phyloP scores from a whole-genome alignment of 805 yeast species.

The Wilhelminamyces savonicus region DNA sequence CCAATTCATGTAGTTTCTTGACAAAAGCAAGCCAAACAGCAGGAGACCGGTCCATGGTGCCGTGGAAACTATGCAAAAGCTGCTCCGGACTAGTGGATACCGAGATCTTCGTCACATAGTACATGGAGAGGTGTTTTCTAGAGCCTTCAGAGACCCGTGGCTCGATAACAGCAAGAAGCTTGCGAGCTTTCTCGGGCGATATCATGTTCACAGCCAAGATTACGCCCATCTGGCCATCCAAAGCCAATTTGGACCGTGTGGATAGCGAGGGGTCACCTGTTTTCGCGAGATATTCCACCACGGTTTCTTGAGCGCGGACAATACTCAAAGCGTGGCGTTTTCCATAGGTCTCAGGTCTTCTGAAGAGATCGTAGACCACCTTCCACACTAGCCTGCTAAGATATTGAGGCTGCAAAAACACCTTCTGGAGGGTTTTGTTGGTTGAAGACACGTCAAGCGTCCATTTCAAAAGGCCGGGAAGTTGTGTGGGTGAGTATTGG shows the following conservation, averaged over 20 bases:
- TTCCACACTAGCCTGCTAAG: constrained; percentile 22
- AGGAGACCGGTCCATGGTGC: constrained; percentile 18
- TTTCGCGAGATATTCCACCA: constrained; percentile 13
- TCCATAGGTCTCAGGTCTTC: constrained; percentile 2
- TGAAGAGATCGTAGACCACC: constrained; percentile 9
- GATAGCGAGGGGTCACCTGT: constrained; percentile 2
- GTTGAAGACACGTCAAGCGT: constrained; percentile 15
- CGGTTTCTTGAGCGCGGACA: constrained; percentile 22
- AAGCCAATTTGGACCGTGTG: constrained; percentile 13
- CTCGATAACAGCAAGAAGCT: constrained; percentile 21
- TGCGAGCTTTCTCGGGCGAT: constrained; percentile 19
- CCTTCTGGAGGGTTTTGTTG: too few species aligned
- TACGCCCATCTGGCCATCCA: constrained; percentile 32
- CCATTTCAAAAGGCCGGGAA: constrained; percentile 11
- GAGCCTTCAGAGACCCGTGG: constrained; percentile 10
- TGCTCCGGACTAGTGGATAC: constrained; percentile 30
- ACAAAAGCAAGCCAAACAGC: constrained; percentile 30
- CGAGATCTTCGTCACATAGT: constrained; percentile 18
- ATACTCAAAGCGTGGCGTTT: constrained; percentile 5
- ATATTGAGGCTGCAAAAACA: too few species aligned
- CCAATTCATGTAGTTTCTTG: constrained; percentile 24
- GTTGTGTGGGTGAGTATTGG: constrained; percentile 15
- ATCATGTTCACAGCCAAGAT: constrained; percentile 20
- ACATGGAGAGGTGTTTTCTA: constrained; percentile 15
- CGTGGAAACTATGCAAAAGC: constrained; percentile 28